Evolutionary conservation across 2,329 filamentous ascomycete species (phyloP), one percentile per base, ranked within the genome.

Genomic region (Alternaria infectoria): DNA sequence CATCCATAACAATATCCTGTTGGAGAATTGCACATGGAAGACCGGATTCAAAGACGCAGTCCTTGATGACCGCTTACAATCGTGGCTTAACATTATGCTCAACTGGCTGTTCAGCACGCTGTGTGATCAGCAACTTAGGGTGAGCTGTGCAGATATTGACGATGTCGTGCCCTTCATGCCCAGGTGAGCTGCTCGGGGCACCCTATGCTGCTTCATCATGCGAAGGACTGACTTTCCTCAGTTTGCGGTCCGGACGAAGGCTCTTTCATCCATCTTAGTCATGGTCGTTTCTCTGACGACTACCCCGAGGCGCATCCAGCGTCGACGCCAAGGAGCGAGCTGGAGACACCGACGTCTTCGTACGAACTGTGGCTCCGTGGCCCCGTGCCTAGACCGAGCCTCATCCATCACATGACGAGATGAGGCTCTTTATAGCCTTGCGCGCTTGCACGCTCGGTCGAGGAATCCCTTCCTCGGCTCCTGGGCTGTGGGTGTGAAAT

Each of bases 61-160:
- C 77, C 61, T 82, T 80, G 23, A 80, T 59, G 32, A 62, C 12
- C 74, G 69, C 51, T 81, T 81, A 63, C 69, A 70, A 59, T 77
- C 78, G 54, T 82, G 80, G 62, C 80, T 79, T 56, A 77, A 65
- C 67, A 81, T 72, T 58, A 32, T 78, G 26, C 72, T 69, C 8
- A 79, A 61, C 58, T 76, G 73, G 0, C 78, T 72, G 57, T 77
- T 67, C 3, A 79, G 59, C 23, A 81, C 79, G 62, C 2, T 13
- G n/a, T 4, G 23, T 15, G 3, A 28, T 28, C 5, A 7, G 6
- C 23, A 21, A 17, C 26, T 10, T 17, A 5, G 46, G 10, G 23
- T 6, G 12, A 12, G 13, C 15, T 15, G 25, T n/a, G 46, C 46
- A 26, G 11, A 19, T 17, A 13, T 11, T 17, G 25, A 28, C 46